These are phyloP conservation scores for Craterostigma plantagineum DNA, from an alignment of 257 asterid species.

Conservation along the genomic window DNA sequence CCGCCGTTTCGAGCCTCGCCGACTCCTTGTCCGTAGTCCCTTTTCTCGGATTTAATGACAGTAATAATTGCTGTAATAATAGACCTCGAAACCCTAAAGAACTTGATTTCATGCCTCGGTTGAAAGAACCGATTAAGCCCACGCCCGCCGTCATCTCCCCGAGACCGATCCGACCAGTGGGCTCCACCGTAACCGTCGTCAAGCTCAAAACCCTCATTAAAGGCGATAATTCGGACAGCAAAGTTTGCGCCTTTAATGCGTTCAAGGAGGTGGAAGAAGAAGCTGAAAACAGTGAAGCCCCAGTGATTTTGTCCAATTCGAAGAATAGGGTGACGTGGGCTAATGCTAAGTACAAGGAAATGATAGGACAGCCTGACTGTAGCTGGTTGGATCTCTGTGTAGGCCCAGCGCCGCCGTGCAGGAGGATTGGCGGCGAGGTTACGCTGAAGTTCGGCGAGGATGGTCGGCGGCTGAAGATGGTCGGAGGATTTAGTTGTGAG, in stretches of 20 bases:
- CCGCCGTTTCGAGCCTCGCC: slow-evolving; percentile 29
- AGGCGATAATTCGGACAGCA: slow-evolving; percentile 4
- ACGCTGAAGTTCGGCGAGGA: slow-evolving; percentile 25
- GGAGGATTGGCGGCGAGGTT: slow-evolving; percentile 82
- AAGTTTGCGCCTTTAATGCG: slow-evolving; percentile 1
- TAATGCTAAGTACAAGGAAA: slow-evolving; percentile 67
- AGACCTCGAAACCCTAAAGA: slow-evolving; percentile 30
- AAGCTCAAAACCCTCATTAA: slow-evolving; percentile 18
- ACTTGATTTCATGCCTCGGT: slow-evolving; percentile 25
- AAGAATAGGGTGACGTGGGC: slow-evolving; percentile 48
- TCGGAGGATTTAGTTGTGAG: slow-evolving; percentile 32
- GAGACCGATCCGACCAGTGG: slow-evolving; percentile 52
- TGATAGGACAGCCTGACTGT: slow-evolving; percentile 93
- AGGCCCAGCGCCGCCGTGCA: slow-evolving; percentile 15
- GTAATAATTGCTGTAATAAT: no score
- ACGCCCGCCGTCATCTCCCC: slow-evolving; percentile 47
- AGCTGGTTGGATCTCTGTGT: slow-evolving; percentile 49
- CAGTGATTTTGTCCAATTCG: slow-evolving; percentile 55
- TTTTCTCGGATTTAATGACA: slow-evolving; percentile 16
- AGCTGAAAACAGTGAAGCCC: slow-evolving; percentile 43
- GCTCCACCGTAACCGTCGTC: slow-evolving; percentile 45
- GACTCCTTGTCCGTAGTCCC: slow-evolving; percentile 26
- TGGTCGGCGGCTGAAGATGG: slow-evolving; percentile 13
- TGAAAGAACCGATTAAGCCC: slow-evolving; percentile 18
- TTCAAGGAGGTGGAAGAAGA: slow-evolving; percentile 51